These are phyloP conservation scores for Blastobotrys arbuscula DNA, from an alignment of 1,139 yeast species.

Conservation along the genomic window DNA sequence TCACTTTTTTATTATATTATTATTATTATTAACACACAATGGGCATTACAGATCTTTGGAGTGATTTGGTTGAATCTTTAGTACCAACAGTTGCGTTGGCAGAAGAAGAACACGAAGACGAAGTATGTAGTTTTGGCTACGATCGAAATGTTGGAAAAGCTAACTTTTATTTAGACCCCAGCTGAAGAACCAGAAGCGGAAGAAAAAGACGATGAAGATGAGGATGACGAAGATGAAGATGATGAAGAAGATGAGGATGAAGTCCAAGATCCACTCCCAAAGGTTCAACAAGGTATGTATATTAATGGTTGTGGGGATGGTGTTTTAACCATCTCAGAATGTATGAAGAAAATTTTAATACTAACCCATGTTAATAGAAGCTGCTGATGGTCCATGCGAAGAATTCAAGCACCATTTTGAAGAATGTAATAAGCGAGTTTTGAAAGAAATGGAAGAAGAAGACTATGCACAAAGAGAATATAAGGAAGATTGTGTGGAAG, in stretches of 20 bases:
- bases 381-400: constrained; percentile 61
- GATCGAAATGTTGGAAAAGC: background rate
- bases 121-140: constrained; percentile 1
- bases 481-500: constrained; percentile 97
- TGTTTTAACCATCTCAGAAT: background rate
- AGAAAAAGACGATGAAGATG: constrained; percentile 39
- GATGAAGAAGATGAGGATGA: constrained; percentile 52
- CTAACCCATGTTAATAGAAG: constrained; percentile 17
- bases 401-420: constrained; percentile 82
- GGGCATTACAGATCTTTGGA: constrained; percentile 50
- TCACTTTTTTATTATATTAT: background rate
- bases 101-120: constrained; percentile 51
- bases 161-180: constrained; percentile 10
- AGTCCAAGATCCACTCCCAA: constrained; percentile 33
- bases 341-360: background rate
- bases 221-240: constrained; percentile 41
- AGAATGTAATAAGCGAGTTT: constrained; percentile 93
- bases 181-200: constrained; percentile 35
- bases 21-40: constrained; percentile 26
- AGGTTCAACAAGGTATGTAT: constrained; percentile 26
- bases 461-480: constrained; percentile 73
- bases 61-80: constrained; percentile 74
- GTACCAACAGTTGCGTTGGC: constrained; percentile 81
- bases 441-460: constrained; percentile 76
- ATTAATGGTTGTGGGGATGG: background rate